Evolutionary conservation across 78 protist species (phyloP).

Genomic region (Dictyostelium intermedium): DNA sequence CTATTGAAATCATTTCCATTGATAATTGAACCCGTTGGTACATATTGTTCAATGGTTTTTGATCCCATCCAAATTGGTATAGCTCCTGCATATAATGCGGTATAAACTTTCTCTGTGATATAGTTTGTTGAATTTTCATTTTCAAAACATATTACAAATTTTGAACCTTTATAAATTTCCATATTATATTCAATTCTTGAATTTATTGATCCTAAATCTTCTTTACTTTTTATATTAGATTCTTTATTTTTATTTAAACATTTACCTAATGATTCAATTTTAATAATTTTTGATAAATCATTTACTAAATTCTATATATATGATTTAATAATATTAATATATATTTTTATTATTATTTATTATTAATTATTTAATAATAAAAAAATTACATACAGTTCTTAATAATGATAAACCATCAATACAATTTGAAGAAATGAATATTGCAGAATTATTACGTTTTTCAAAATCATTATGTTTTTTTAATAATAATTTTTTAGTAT

Average conservation of each 20-base stretch:
- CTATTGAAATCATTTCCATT: background rate
- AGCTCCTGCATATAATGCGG: constrained; percentile 46
- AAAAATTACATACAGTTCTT: constrained; percentile 33
- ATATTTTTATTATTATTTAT: background rate
- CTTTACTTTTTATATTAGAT: background rate
- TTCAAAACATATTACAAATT: constrained; percentile 49
- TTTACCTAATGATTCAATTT: constrained; percentile 32
- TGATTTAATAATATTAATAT: too few relatives aligned
- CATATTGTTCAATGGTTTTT: constrained; percentile 21
- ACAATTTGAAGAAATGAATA: constrained; percentile 62
- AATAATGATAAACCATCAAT: background rate
- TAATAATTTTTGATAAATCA: background rate
- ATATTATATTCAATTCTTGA: constrained; percentile 40
- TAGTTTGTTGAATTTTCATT: constrained; percentile 63
- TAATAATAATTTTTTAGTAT: background rate
- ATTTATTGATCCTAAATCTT: background rate
- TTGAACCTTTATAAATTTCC: background rate
- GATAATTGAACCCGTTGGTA: constrained; percentile 37
- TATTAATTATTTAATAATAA: background rate
- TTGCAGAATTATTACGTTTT: background rate
- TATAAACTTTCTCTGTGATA: constrained; percentile 51
- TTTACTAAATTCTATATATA: background rate
- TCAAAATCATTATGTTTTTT: background rate
- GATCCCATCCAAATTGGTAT: constrained; percentile 66
- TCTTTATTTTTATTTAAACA: background rate